Percentiles rank a stretch among this genome's conserved stretches.
Evolutionary conservation across 2,329 filamentous ascomycete genomes (phyloP).

Genomic region (Phyllosticta capitalensis): DNA sequence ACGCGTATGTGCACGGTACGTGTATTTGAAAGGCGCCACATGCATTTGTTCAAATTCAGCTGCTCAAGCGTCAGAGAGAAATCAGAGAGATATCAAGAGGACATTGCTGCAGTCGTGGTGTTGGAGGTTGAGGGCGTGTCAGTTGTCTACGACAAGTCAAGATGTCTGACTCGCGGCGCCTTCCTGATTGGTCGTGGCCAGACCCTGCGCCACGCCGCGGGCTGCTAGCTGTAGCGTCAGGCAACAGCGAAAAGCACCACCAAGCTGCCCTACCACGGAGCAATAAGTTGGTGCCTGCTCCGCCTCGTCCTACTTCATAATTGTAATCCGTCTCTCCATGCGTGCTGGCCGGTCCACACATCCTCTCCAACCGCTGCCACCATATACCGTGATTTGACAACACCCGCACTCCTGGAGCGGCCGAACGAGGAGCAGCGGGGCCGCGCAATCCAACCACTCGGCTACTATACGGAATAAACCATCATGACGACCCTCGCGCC

Average conservation of each 20-base stretch:
- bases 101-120: neutral
- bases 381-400: neutral
- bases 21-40: too few relatives aligned
- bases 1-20: too few relatives aligned
- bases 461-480: neutral
- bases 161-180: neutral
- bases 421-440: neutral
- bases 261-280: neutral
- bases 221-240: slow-evolving; percentile 12
- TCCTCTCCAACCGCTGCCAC: neutral
- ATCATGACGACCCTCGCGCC: slow-evolving; percentile 10
- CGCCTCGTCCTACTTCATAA: neutral
- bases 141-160: neutral
- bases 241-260: slow-evolving; percentile 24
- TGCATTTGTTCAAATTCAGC: too few relatives aligned
- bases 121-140: neutral
- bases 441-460: neutral
- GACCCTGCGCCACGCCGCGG: neutral
- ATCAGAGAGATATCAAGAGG: neutral
- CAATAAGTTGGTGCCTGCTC: slow-evolving; percentile 1
- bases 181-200: neutral
- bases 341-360: neutral
- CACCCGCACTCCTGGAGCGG: neutral
- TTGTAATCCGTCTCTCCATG: neutral
- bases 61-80: too few relatives aligned